phyloP scores from a whole-genome alignment of 305 asterid genomes.

The Nicotiana rustica region DNA sequence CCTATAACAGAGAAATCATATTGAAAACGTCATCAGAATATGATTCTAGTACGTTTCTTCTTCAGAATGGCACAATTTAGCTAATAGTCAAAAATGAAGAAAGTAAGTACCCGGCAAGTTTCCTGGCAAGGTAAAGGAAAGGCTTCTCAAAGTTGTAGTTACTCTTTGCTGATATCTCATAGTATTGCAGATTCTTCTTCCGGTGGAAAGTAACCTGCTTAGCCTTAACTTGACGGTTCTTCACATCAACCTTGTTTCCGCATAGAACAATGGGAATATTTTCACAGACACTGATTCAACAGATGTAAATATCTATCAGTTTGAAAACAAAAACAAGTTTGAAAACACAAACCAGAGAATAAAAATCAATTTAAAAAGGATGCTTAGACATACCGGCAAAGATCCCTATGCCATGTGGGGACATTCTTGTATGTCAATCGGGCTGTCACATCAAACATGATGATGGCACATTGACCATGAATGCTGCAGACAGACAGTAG shows the following conservation, averaged over 20 bases:
- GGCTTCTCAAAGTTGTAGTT: slow-evolving; percentile 93
- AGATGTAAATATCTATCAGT: background rate
- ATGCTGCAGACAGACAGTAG: slow-evolving; percentile 54
- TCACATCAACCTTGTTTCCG: slow-evolving; percentile 95
- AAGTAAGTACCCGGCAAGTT: slow-evolving; percentile 73
- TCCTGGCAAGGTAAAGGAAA: slow-evolving; percentile 79
- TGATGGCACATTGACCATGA: slow-evolving; percentile 89
- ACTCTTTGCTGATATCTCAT: slow-evolving; percentile 96
- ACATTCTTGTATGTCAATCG: slow-evolving; percentile 83
- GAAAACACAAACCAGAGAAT: background rate
- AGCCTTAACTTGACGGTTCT: slow-evolving; percentile 92
- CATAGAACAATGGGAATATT: slow-evolving; percentile 91
- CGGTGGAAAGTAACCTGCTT: slow-evolving; percentile 94
- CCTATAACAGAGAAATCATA: slow-evolving; percentile 42
- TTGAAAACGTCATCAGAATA: background rate
- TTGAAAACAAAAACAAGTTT: background rate
- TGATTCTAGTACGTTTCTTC: background rate
- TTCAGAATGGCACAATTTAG: background rate
- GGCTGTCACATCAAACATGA: slow-evolving; percentile 89
- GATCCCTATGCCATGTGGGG: slow-evolving; percentile 89
- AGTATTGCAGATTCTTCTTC: slow-evolving; percentile 86
- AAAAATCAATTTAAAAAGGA: background rate
- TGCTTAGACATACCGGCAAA: slow-evolving; percentile 57
- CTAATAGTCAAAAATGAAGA: background rate
- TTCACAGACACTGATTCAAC: slow-evolving; percentile 63